Conservation (phyloP, 768 basidiomycete species). For the Tulasnella sp. region DNA sequence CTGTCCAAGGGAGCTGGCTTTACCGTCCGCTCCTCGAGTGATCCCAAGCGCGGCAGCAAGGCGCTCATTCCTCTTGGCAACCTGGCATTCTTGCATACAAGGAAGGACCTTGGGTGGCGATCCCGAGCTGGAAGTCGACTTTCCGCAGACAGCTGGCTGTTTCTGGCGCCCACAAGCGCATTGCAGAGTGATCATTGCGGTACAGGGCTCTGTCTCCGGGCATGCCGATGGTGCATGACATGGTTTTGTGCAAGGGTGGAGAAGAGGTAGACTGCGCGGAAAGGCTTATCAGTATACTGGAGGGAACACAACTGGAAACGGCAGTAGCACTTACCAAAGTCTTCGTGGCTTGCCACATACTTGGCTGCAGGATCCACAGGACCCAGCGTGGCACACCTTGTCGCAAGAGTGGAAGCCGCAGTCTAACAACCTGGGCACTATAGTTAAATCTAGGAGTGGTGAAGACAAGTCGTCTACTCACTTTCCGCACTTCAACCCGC, state of each 20-base stretch:
- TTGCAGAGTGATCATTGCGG: conserved; percentile 56
- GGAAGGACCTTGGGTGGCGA: conserved; percentile 51
- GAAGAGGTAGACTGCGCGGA: conserved; percentile 53
- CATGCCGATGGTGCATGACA: conserved; percentile 88
- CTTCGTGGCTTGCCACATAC: conserved; percentile 84
- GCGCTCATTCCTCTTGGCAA: conserved; percentile 81
- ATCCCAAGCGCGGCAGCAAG: conserved; percentile 93
- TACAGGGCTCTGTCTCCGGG: conserved; percentile 74
- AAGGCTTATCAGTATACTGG: background rate
- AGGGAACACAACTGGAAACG: background rate
- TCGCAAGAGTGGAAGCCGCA: conserved; percentile 93
- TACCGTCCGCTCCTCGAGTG: conserved; percentile 44
- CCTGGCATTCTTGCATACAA: conserved; percentile 77
- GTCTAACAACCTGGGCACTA: conserved; percentile 49
- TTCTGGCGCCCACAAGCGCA: conserved; percentile 84
- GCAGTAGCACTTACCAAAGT: conserved; percentile 57
- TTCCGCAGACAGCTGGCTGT: conserved; percentile 70
- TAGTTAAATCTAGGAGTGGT: background rate
- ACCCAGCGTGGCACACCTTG: conserved; percentile 73
- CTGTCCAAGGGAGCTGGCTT: conserved; percentile 34
- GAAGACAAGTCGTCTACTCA: conserved; percentile 39
- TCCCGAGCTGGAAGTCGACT: conserved; percentile 46
- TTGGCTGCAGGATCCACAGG: conserved; percentile 71
- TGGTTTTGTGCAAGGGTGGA: conserved; percentile 68
- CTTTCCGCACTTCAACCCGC: conserved; percentile 79